Percentiles rank a stretch among this genome's conserved stretches.
phyloP scores from a whole-genome alignment of 192 early-diverging fungal genomes.

The Phlyctochytrium arcticum region DNA sequence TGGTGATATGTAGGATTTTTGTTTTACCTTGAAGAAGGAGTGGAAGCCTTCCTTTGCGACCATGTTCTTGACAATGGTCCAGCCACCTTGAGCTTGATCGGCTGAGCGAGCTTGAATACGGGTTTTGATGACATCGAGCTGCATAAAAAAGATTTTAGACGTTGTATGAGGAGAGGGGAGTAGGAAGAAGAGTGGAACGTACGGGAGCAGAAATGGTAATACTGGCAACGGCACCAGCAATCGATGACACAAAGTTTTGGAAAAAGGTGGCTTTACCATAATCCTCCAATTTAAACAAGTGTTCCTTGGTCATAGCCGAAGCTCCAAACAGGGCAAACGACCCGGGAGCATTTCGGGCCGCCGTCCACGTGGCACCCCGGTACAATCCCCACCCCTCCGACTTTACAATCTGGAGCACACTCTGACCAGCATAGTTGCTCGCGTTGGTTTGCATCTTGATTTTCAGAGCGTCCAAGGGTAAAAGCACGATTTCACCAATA shows the following conservation, averaged over 20 bases:
- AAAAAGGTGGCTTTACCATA: conserved; percentile 97
- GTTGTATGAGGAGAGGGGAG: too few species aligned
- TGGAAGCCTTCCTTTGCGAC: conserved; percentile 85
- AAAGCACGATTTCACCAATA: conserved; percentile 93
- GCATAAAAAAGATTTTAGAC: too few species aligned
- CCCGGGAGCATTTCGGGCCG: conserved; percentile 95
- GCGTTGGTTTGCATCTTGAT: conserved; percentile 98
- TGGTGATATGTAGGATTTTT: neutral
- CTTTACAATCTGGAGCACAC: conserved; percentile 67
- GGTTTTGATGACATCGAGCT: conserved; percentile 97
- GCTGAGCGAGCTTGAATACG: conserved; percentile 93
- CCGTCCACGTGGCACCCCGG: conserved; percentile 95
- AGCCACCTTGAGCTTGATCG: conserved; percentile 82
- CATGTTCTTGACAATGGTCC: conserved; percentile 84
- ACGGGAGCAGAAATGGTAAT: conserved; percentile 90
- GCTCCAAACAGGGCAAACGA: conserved; percentile 94
- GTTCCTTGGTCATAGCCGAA: conserved; percentile 91
- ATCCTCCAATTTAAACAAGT: conserved; percentile 83
- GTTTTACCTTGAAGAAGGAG: conserved; percentile 88
- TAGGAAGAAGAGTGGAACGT: too few species aligned
- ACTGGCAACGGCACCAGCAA: conserved; percentile 91
- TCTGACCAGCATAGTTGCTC: conserved; percentile 79
- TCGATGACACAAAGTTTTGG: conserved; percentile 95
- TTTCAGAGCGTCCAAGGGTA: conserved; percentile 96
- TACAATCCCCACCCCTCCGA: conserved; percentile 93